Evolutionary conservation across 2,329 filamentous ascomycete species (phyloP), one percentile per base, ranked within the genome.

Genomic region (Epichloe bromicola): DNA sequence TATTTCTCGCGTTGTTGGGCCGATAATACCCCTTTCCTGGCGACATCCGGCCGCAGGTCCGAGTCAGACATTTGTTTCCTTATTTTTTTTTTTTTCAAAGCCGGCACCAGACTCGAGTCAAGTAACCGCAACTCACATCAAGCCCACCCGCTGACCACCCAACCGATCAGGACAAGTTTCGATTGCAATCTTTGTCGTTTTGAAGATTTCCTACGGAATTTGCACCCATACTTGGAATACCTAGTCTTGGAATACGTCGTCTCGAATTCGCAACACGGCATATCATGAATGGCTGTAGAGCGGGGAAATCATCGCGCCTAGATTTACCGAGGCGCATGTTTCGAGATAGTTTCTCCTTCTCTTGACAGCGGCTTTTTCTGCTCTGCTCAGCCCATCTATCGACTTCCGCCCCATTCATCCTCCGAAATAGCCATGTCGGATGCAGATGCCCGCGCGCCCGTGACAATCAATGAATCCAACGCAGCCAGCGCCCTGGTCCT

Each of bases 401-500:
- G 15, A 12, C 39, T 30, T 23, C 5, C 6, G 5, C 26, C 26
- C 33, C 12, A 4, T 23, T 43, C 12, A 5, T 33, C 5, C 44
- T 43, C 38, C 7, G 34, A 19, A 30, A 23, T n/a, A 26, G 39
- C 41, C 45, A 51, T 51, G 52, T 36, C 52, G 34, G 46, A 51
- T 39, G 19, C 23, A 15, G 17, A 36, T 20, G 12, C 8, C 4
- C 43, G 33, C 17, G 8, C 19, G 15, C 20, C 34, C 12, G 33
- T 43, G 12, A 46, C 26, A n/a, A 45, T 33, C 14, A 44, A 37
- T 23, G 45, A 48, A 44, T 20, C 46, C 30, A 37, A 37, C n/a
- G 19, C 46, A 20, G 23, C 48, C 40, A 52, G 15, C 38, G 46
- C 55, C 54, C 53, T 26, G 26, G 6, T 56, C 53, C 52, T 56